Evolutionary conservation across 2,329 filamentous ascomycete genomes (phyloP).

Genomic region (Ophiostoma fasciatum): DNA sequence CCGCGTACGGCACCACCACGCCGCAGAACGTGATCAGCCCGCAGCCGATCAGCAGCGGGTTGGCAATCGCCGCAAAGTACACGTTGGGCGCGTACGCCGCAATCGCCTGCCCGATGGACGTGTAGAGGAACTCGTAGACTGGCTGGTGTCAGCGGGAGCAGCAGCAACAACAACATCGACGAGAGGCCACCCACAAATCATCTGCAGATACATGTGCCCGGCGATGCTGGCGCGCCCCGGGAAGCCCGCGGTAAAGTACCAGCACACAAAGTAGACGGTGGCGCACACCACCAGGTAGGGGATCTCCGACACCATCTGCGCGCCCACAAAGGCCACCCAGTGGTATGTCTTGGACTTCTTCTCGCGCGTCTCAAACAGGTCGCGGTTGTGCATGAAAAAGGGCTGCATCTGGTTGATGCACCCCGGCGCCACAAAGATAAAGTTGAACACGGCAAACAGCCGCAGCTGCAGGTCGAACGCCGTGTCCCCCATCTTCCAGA

Average conservation of each 20-base stretch:
- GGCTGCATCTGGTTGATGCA: constrained; percentile 55
- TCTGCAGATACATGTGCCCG: constrained; percentile 13
- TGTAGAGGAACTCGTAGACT: constrained; percentile 45
- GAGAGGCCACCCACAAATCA: constrained; percentile 28
- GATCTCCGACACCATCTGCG: constrained; percentile 54
- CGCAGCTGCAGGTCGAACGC: constrained; percentile 56
- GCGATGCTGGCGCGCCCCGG: constrained; percentile 38
- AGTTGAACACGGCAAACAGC: constrained; percentile 57
- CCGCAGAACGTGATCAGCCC: constrained; percentile 56
- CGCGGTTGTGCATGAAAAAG: constrained; percentile 52
- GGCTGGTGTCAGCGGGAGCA: no score
- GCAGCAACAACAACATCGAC: no score
- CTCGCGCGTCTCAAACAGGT: constrained; percentile 56
- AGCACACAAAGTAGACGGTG: constrained; percentile 45
- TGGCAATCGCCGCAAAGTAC: constrained; percentile 42
- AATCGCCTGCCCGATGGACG: constrained; percentile 46
- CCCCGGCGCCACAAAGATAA: constrained; percentile 53
- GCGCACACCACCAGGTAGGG: constrained; percentile 42
- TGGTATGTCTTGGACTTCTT: constrained; percentile 54
- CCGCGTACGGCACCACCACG: constrained; percentile 52
- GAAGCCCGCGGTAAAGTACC: constrained; percentile 19
- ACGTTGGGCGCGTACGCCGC: constrained; percentile 47
- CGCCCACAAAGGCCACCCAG: constrained; percentile 53
- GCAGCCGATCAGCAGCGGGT: constrained; percentile 39
- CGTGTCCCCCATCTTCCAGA: constrained; percentile 41